These are phyloP conservation scores for Bretschneidera sinensis DNA, from an alignment of 345 rosid genomes.

Conservation along the genomic window DNA sequence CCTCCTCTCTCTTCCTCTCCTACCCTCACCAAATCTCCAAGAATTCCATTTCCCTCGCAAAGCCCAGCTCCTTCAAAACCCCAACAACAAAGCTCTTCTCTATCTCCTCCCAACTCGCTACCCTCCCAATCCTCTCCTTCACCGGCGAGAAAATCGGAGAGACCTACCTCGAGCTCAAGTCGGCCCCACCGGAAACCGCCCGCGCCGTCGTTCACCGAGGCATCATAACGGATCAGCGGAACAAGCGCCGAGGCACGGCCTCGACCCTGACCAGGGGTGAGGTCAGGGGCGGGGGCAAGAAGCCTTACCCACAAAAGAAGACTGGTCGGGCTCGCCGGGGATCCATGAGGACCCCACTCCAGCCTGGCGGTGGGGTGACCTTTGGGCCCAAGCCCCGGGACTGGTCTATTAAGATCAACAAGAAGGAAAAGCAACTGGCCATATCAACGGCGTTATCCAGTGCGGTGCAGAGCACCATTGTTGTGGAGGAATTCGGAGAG, in stretches of 20 bases:
- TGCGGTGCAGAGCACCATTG: slow-evolving; percentile 53
- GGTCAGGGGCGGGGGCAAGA: slow-evolving; percentile 88
- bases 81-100: slow-evolving; percentile 27
- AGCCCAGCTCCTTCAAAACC: slow-evolving; percentile 17
- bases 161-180: slow-evolving; percentile 68
- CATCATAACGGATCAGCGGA: slow-evolving; percentile 68
- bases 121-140: slow-evolving; percentile 70
- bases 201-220: slow-evolving; percentile 89
- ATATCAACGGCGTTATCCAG: slow-evolving; percentile 80
- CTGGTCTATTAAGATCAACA: slow-evolving; percentile 86
- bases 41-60: slow-evolving; percentile 18
- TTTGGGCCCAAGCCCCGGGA: slow-evolving; percentile 87
- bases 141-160: slow-evolving; percentile 81
- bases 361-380: slow-evolving; percentile 85
- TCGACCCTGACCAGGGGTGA: slow-evolving; percentile 85
- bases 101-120: slow-evolving; percentile 51
- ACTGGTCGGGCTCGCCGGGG: slow-evolving; percentile 93
- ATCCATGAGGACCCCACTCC: slow-evolving; percentile 66
- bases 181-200: slow-evolving; percentile 81
- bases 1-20: slow-evolving; percentile 37
- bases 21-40: slow-evolving; percentile 29
- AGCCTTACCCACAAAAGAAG: no score
- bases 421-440: slow-evolving; percentile 77
- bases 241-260: slow-evolving; percentile 93
- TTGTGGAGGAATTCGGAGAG: slow-evolving; percentile 84